Conservation (phyloP, 1,139 yeast species). For the Citeromyces siamensis region DNA sequence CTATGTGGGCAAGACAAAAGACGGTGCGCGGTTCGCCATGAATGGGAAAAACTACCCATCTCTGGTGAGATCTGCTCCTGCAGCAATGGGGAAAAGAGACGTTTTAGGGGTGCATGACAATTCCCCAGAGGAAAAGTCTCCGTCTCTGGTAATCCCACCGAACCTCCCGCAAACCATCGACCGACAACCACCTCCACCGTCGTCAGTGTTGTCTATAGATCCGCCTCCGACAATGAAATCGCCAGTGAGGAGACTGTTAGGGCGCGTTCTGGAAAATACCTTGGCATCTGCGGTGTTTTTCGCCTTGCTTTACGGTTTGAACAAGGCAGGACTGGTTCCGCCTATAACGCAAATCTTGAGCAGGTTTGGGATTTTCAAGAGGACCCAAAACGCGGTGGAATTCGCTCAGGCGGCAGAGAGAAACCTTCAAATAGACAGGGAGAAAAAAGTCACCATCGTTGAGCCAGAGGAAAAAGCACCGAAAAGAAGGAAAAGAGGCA, state of each 20-base stretch:
- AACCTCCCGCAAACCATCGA: neutral
- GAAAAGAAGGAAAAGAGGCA: conserved; percentile 69
- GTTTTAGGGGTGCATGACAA: conserved; percentile 21
- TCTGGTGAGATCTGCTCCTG: conserved; percentile 67
- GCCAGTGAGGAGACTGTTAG: conserved; percentile 5
- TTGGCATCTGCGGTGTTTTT: conserved; percentile 18
- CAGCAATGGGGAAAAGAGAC: conserved; percentile 25
- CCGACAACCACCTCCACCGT: neutral
- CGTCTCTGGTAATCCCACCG: neutral
- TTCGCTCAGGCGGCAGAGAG: conserved; percentile 16
- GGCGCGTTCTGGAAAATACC: conserved; percentile 24
- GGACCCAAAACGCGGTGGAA: conserved; percentile 19
- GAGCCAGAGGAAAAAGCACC: conserved; percentile 16
- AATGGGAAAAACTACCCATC: conserved; percentile 71
- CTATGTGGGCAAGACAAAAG: conserved; percentile 52
- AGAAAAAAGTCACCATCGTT: conserved; percentile 20
- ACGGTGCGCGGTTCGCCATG: conserved; percentile 81
- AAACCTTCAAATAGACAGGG: conserved; percentile 10
- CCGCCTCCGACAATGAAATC: conserved; percentile 9
- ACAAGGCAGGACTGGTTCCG: conserved; percentile 19
- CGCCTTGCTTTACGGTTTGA: conserved; percentile 12
- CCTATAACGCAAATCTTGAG: conserved; percentile 16
- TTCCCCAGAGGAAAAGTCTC: conserved; percentile 7
- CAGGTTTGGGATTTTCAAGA: conserved; percentile 16
- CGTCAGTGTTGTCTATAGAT: conserved; percentile 9